phyloP scores from a whole-genome alignment of 2,329 filamentous ascomycete species.

The Neopestalotiopsis rosae region DNA sequence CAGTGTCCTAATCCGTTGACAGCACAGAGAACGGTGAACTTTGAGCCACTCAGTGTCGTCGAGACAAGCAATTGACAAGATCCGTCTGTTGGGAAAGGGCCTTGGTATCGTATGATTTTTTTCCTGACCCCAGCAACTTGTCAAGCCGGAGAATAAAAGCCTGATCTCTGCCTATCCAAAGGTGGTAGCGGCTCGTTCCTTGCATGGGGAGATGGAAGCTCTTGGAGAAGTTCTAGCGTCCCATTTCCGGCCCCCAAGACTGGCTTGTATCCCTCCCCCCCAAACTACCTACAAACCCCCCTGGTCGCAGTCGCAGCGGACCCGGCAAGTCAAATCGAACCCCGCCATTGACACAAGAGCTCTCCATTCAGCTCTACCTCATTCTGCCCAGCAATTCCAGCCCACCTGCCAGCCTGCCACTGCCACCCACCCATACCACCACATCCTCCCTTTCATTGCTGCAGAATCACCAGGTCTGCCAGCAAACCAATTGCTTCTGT shows the following conservation, averaged over 20 bases:
- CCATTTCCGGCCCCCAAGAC: conserved; percentile 6
- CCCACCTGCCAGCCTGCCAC: neutral
- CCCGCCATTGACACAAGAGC: neutral
- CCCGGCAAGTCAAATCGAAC: neutral
- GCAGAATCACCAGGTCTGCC: neutral
- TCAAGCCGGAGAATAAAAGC: neutral
- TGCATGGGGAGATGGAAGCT: conserved; percentile 10
- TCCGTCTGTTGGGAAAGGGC: neutral
- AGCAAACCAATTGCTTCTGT: neutral
- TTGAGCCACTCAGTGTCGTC: neutral
- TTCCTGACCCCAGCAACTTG: neutral
- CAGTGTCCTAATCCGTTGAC: neutral
- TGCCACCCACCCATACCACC: neutral
- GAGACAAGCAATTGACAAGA: conserved; percentile 14
- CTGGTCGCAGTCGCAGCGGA: neutral
- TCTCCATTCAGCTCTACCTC: neutral
- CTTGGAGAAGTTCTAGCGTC: conserved; percentile 7
- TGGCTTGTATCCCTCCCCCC: neutral
- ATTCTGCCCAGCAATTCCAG: neutral
- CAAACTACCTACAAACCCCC: no score
- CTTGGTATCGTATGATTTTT: conserved; percentile 14
- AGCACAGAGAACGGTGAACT: neutral
- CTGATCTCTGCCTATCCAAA: neutral
- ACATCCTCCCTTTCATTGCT: neutral
- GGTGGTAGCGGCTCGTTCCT: neutral